Evolutionary conservation across 441 rosid genomes (phyloP), one percentile per base, ranked within the genome.

Genomic region (Hypseocharis bilobata): DNA sequence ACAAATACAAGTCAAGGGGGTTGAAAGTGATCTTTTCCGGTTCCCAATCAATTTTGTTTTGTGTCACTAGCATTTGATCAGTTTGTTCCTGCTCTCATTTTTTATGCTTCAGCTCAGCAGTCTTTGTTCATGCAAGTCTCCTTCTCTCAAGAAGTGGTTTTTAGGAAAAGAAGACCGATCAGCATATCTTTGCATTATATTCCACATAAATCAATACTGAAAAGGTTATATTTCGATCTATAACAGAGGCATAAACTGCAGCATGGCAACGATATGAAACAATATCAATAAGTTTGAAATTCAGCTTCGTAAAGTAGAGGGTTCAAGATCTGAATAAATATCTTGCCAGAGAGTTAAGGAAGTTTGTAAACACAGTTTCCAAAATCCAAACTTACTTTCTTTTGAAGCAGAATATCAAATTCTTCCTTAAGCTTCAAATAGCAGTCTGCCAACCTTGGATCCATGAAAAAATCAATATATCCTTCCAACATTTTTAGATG

Each of bases 401-500:
- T 82, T 40, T 85, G 89, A 58, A 88, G 75, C 66, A 94, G 87
- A 79, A 79, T 83, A 61, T 84, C 82, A 54, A 94, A 85, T 75
- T 94, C 96, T 74, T 91, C 94, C 80, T 82, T 88, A 10, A 94
- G 88, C 78, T 86, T 88, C 72, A 84, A 59, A 71, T 75, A 94
- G 84, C 91, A 84, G 44, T 91, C 97, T 28, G 96, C 96, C 81
- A 94, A 81, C 69, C 82, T 85, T 60, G 96, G 86, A 84, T 89
- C 91, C 96, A 91, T 84, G 85, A 94, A 94, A 72, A 94, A 85
- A 71, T 94, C 97, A 17, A 94, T 70, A 69, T 91, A 94, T 47
- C 99, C 99, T 7, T 83, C 85, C 76, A 94, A 79, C 96, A 94
- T 94, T 83, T 87, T 91, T 69, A 91, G 78, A 83, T 94, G 97